These are phyloP conservation scores for Trichoderma parareesei DNA, from an alignment of 495 filamentous ascomycete species.

Conservation along the genomic window DNA sequence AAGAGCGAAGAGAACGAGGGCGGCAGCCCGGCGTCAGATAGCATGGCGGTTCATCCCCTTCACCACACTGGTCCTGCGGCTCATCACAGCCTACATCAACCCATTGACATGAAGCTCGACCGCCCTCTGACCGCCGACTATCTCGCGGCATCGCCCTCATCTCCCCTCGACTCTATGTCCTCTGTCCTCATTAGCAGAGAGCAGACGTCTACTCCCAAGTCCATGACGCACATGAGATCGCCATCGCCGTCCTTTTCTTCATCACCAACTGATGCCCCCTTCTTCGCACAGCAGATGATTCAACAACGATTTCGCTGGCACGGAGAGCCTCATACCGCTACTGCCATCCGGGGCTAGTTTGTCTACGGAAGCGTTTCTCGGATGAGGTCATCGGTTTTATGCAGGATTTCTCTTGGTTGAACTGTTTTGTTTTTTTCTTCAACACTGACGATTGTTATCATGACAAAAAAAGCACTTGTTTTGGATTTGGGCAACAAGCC, in stretches of 20 bases:
- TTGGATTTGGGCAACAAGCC: background rate
- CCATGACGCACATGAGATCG: background rate
- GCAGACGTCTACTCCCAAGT: slow-evolving; percentile 4
- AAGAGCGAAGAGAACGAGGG: background rate
- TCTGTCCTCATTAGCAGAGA: slow-evolving; percentile 2
- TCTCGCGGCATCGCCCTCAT: background rate
- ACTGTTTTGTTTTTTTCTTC: background rate
- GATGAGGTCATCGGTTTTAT: background rate
- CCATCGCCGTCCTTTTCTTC: slow-evolving; percentile 4
- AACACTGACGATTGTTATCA: background rate
- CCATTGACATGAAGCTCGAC: background rate
- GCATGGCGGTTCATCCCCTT: background rate
- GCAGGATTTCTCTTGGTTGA: background rate
- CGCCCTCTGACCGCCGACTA: background rate
- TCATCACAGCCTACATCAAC: background rate
- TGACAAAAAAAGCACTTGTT: background rate
- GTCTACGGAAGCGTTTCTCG: background rate
- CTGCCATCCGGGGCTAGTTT: slow-evolving; percentile 4
- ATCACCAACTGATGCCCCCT: slow-evolving; percentile 3
- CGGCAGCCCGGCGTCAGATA: background rate
- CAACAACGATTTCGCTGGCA: slow-evolving; percentile 3
- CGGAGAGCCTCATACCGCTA: slow-evolving; percentile 1
- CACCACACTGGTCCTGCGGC: slow-evolving; percentile 1
- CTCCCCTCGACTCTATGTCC: background rate
- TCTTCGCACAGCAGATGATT: slow-evolving; percentile 6